A percentile compares a stretch with the other conserved stretches of the same genome.
Evolutionary conservation across 345 rosid genomes (phyloP).

Genomic region (Rhodamnia argentea): DNA sequence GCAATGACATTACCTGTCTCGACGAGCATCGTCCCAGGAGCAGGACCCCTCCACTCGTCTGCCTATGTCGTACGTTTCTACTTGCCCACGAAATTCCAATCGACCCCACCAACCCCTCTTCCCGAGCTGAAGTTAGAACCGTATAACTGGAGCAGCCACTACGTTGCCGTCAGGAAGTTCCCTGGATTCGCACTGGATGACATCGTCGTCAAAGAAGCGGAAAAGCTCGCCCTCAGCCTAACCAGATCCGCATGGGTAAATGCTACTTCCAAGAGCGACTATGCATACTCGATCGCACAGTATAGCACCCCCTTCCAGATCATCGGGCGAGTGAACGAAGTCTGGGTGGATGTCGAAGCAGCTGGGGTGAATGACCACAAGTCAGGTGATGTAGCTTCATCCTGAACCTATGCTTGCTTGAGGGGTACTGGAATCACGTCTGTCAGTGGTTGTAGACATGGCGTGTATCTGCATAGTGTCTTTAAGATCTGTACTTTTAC

Average conservation of each 20-base stretch:
- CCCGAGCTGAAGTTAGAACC: constrained; percentile 38
- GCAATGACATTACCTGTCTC: constrained; percentile 47
- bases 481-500: not conserved
- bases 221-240: constrained; percentile 45
- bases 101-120: constrained; percentile 45
- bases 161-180: constrained; percentile 54
- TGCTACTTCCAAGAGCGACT: constrained; percentile 16
- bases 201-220: constrained; percentile 32
- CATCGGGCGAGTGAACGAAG: constrained; percentile 50
- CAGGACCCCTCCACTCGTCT: constrained; percentile 50
- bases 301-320: constrained; percentile 45
- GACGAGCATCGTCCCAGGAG: constrained; percentile 53
- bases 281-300: constrained; percentile 57
- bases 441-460: not conserved
- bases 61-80: constrained; percentile 42
- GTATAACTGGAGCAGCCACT: constrained; percentile 28
- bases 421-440: not conserved
- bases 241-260: constrained; percentile 40
- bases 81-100: constrained; percentile 48
- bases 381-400: constrained; percentile 11
- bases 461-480: not conserved
- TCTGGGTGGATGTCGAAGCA: constrained; percentile 48
- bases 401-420: constrained; percentile 8
- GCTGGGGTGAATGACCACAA: constrained; percentile 10
- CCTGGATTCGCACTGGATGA: constrained; percentile 47